Percentiles rank a stretch among this genome's conserved stretches.
phyloP scores from a whole-genome alignment of 768 basidiomycete genomes.

The Pulveroboletus frians region DNA sequence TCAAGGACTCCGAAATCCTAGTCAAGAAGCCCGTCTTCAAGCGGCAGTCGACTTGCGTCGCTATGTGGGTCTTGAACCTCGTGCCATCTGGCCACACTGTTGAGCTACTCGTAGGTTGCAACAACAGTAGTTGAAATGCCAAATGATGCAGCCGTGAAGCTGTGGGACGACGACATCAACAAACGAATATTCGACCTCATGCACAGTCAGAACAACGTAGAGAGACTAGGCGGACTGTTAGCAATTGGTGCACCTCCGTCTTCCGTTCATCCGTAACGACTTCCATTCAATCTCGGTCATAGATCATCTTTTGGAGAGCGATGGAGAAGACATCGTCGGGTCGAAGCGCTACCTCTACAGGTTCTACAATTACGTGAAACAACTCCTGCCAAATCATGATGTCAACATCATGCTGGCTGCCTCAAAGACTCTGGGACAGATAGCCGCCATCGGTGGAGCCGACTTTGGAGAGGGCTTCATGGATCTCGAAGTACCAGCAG shows the following conservation, averaged over 20 bases:
- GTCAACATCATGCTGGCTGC: slow-evolving; percentile 92
- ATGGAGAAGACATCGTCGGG: slow-evolving; percentile 76
- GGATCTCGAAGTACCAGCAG: slow-evolving; percentile 81
- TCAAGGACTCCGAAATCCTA: slow-evolving; percentile 57
- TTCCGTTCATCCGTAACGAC: neutral
- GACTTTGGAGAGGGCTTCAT: slow-evolving; percentile 87
- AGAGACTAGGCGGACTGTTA: slow-evolving; percentile 80
- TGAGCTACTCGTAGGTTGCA: slow-evolving; percentile 48
- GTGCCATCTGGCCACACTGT: slow-evolving; percentile 6
- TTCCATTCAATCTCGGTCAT: slow-evolving; percentile 6
- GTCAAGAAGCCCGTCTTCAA: slow-evolving; percentile 57
- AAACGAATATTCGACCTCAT: slow-evolving; percentile 75
- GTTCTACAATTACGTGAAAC: slow-evolving; percentile 90
- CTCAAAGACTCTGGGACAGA: slow-evolving; percentile 86
- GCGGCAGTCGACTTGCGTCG: slow-evolving; percentile 69
- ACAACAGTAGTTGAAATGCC: slow-evolving; percentile 75
- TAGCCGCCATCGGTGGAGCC: slow-evolving; percentile 76
- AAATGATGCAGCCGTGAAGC: slow-evolving; percentile 70
- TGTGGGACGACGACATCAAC: slow-evolving; percentile 85
- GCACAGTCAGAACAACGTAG: slow-evolving; percentile 70
- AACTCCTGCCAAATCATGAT: slow-evolving; percentile 86
- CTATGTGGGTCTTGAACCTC: slow-evolving; percentile 49
- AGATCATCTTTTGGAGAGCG: slow-evolving; percentile 74
- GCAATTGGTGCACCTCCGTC: slow-evolving; percentile 65
- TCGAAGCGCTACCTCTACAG: slow-evolving; percentile 77